phyloP scores from a whole-genome alignment of 257 asterid species.

The Ehretia macrophylla region DNA sequence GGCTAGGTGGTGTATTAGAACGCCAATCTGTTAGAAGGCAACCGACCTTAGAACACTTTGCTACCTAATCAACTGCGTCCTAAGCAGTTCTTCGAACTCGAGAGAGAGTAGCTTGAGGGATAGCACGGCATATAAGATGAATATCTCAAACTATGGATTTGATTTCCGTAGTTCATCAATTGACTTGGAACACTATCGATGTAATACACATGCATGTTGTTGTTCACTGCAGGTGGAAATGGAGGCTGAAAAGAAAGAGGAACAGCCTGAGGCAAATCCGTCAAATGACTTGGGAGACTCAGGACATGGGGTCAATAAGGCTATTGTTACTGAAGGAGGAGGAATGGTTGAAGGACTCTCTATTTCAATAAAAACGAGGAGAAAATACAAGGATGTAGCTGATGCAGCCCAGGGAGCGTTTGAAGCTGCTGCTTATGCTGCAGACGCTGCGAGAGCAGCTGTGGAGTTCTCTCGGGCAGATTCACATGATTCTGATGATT shows the following conservation, averaged over 20 bases:
- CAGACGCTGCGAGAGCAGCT: slow-evolving; percentile 86
- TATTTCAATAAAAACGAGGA: slow-evolving; percentile 22
- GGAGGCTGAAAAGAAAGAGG: slow-evolving; percentile 12
- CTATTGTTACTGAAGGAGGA: slow-evolving; percentile 6
- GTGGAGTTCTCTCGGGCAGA: slow-evolving; percentile 68
- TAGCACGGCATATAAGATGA: too few relatives aligned
- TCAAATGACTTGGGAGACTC: slow-evolving; percentile 16
- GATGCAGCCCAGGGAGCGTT: slow-evolving; percentile 96
- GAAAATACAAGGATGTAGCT: slow-evolving; percentile 71
- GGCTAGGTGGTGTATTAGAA: too few relatives aligned
- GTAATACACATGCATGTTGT: too few relatives aligned
- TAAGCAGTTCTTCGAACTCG: too few relatives aligned
- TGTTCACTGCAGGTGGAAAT: slow-evolving; percentile 23
- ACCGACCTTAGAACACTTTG: too few relatives aligned
- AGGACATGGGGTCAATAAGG: slow-evolving; percentile 11
- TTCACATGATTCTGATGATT: slow-evolving; percentile 41
- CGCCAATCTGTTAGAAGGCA: too few relatives aligned
- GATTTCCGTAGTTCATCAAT: too few relatives aligned
- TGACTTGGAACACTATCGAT: too few relatives aligned
- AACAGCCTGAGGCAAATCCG: slow-evolving; percentile 4
- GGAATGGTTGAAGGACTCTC: slow-evolving; percentile 15
- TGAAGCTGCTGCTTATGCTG: slow-evolving; percentile 88
- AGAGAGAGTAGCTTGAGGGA: too few relatives aligned
- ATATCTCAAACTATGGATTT: too few relatives aligned
- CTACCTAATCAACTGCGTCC: too few relatives aligned